phyloP scores from a whole-genome alignment of 345 rosid species.

The Murraya koenigii region DNA sequence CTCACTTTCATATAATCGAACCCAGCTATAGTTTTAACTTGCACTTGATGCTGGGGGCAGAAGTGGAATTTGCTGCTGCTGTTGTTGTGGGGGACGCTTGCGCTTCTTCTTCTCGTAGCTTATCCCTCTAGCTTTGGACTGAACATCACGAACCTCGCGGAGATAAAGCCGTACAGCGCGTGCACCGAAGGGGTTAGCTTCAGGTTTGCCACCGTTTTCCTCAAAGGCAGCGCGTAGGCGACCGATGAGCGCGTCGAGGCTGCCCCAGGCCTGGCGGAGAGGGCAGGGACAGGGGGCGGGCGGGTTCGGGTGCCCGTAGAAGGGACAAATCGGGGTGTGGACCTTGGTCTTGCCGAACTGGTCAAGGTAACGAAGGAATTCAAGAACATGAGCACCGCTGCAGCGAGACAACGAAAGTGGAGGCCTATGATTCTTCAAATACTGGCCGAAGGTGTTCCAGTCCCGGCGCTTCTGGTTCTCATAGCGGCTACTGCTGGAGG shows the following conservation, averaged over 20 bases:
- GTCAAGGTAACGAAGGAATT: slow-evolving; percentile 70
- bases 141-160: slow-evolving; percentile 66
- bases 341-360: slow-evolving; percentile 75
- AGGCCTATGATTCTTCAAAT: slow-evolving; percentile 59
- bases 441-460: slow-evolving; percentile 77
- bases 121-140: slow-evolving; percentile 68
- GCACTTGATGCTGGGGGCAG: slow-evolving; percentile 38
- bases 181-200: slow-evolving; percentile 66
- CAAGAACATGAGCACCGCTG: slow-evolving; percentile 69
- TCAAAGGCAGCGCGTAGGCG: slow-evolving; percentile 71
- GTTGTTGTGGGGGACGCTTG: slow-evolving; percentile 44
- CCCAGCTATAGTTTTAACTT: slow-evolving; percentile 19
- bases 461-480: slow-evolving; percentile 76
- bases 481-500: slow-evolving; percentile 39
- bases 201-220: slow-evolving; percentile 67
- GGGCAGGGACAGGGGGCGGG: slow-evolving; percentile 79
- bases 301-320: slow-evolving; percentile 63
- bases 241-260: slow-evolving; percentile 70
- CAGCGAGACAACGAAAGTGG: slow-evolving; percentile 54
- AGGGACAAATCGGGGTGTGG: slow-evolving; percentile 57
- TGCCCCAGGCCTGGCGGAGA: slow-evolving; percentile 73
- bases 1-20: too few relatives aligned
- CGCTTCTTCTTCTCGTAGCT: slow-evolving; percentile 78
- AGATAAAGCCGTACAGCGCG: slow-evolving; percentile 64
- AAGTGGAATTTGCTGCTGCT: slow-evolving; percentile 34